These are phyloP conservation scores for Aspergillus awamori DNA, from an alignment of 2,329 filamentous ascomycete genomes.

Conservation along the genomic window DNA sequence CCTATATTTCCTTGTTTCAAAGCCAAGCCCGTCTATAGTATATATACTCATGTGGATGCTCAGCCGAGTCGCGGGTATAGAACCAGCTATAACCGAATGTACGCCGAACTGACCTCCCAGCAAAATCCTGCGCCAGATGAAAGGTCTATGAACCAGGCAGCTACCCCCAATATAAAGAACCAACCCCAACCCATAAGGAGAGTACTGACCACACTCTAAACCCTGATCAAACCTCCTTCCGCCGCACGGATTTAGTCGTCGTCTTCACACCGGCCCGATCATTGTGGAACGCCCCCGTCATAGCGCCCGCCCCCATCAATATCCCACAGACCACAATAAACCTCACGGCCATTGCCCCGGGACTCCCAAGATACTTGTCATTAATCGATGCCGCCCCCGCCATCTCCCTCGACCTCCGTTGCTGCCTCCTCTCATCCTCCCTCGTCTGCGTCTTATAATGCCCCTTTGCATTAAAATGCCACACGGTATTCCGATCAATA, in stretches of 20 bases:
- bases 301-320: slow-evolving; percentile 34
- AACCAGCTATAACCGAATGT: not conserved
- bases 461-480: slow-evolving; percentile 75
- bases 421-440: slow-evolving; percentile 58
- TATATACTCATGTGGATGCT: slow-evolving; percentile 7
- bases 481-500: slow-evolving; percentile 56
- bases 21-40: not conserved
- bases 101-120: not conserved
- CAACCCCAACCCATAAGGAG: not conserved
- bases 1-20: slow-evolving; percentile 34
- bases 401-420: slow-evolving; percentile 42
- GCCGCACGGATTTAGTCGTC: not conserved
- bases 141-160: not conserved
- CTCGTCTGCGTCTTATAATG: slow-evolving; percentile 75
- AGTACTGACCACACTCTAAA: not conserved
- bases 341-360: slow-evolving; percentile 35
- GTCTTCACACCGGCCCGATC: slow-evolving; percentile 3
- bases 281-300: slow-evolving; percentile 31
- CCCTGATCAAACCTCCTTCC: not conserved
- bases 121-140: not conserved
- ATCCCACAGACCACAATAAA: slow-evolving; percentile 46
- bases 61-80: not conserved
- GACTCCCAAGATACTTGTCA: slow-evolving; percentile 27
- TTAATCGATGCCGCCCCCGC: slow-evolving; percentile 35
- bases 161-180: not conserved